Evolutionary conservation across 2,329 filamentous ascomycete genomes (phyloP).

Genomic region (Colletotrichum incanum): DNA sequence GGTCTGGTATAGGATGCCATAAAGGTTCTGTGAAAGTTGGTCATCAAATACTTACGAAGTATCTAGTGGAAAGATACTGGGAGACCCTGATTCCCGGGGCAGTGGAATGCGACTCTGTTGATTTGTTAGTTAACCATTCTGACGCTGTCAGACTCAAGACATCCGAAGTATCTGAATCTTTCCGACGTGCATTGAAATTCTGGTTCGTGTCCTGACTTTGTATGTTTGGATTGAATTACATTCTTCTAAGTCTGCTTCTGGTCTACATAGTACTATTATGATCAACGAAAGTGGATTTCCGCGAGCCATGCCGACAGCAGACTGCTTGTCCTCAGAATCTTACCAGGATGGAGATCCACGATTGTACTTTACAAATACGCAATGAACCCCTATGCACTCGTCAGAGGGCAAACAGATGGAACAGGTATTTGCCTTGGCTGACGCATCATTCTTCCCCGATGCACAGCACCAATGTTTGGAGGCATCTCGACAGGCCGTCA

Average conservation of each 20-base stretch:
- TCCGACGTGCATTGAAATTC: fast-evolving
- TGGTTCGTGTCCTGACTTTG: not conserved
- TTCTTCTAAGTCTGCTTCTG: not conserved
- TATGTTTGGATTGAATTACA: not conserved
- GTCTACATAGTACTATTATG: no score
- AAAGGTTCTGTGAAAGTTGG: not conserved
- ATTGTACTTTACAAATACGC: not conserved
- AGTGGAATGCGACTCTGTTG: not conserved
- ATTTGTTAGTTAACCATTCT: not conserved
- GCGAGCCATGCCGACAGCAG: no score
- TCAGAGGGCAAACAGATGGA: not conserved
- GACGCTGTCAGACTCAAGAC: not conserved
- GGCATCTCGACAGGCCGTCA: not conserved
- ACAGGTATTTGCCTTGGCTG: not conserved
- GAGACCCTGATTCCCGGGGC: not conserved
- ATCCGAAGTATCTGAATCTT: not conserved
- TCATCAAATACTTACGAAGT: not conserved
- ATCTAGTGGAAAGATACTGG: not conserved
- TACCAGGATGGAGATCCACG: not conserved
- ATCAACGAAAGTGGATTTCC: not conserved
- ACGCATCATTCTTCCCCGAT: not conserved
- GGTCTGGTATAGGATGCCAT: not conserved
- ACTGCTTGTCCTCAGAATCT: not conserved
- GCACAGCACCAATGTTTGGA: not conserved
- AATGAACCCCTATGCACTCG: not conserved